Base-by-base conservation (phyloP, 495 filamentous ascomycete genomes). In the Talaromyces adpressus region DNA sequence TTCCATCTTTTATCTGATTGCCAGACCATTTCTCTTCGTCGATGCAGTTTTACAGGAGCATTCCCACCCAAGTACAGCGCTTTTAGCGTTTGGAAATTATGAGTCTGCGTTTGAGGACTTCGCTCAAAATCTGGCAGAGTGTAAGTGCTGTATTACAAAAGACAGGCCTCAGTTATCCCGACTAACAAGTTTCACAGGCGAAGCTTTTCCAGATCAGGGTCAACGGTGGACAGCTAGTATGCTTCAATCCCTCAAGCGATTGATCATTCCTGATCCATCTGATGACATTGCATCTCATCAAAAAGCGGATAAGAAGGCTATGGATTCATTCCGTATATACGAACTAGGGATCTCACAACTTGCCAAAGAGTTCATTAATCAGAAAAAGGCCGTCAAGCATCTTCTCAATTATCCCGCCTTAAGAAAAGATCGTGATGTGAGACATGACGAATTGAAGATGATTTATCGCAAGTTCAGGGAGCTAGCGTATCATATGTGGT, bases 401-500 rank as follows among this genome's bases (percentile, higher is more conserved):
- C 52, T 56, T 4, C 52, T 56, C 12, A 3, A 16, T 14, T 11
- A 56, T 2, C 1, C 8, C 25, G 27, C 25, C 25, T 2, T 27
- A n/a, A 54, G 52, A 14, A 22, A 56, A 56, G 6, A 6, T 0
- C 0, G 3, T 29, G 0, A 29, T 1, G 36, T 4, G 36, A 56
- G 52, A 56, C 30, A 2, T 16, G 56, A 58, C 1, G 34, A 47
- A 4, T 11, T 60, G 34, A 47, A 45, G 2, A 29, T 16, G 8
- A 60, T 60, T 12, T 60, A 32, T 11, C 58, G 58, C 58, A 41
- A 45, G n/a, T 41, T 47, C 23, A 14, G 58, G n/a, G 58, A 60
- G 34, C 11, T 60, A 22, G 58, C 34, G 0, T 60, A 23, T 16
- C 39, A 45, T 22, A 60, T 60, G 58, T 60, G 58, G 58, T 60